Evolutionary conservation across 2,329 filamentous ascomycete genomes (phyloP).

Genomic region (Xylariaceae sp.): DNA sequence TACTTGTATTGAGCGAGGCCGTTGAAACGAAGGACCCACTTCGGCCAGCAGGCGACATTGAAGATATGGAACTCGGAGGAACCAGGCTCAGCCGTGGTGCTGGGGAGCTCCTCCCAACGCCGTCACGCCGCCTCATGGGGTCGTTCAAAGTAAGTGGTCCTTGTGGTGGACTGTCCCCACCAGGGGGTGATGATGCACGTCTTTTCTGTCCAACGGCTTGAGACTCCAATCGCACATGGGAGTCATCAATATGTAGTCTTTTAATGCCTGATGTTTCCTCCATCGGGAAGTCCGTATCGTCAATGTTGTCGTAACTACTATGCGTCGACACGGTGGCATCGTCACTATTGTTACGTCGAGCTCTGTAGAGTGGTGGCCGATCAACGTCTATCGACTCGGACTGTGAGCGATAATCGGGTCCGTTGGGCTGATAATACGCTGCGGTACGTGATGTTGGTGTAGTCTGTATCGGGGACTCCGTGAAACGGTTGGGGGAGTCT

Average conservation of each 20-base stretch:
- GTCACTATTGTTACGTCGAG: slow-evolving; percentile 50
- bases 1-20: slow-evolving; percentile 42
- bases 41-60: slow-evolving; percentile 42
- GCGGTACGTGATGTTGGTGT: slow-evolving; percentile 44
- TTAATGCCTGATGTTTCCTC: slow-evolving; percentile 41
- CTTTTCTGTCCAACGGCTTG: slow-evolving; percentile 50
- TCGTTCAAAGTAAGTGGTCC: slow-evolving; percentile 41
- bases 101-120: slow-evolving; percentile 48
- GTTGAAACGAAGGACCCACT: slow-evolving; percentile 48
- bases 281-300: slow-evolving; percentile 45
- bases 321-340: slow-evolving; percentile 44
- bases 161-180: slow-evolving; percentile 43
- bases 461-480: slow-evolving; percentile 46
- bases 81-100: slow-evolving; percentile 47
- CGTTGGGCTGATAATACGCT: slow-evolving; percentile 39
- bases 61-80: slow-evolving; percentile 43
- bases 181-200: slow-evolving; percentile 51
- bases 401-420: slow-evolving; percentile 42
- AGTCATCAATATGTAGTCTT: slow-evolving; percentile 46
- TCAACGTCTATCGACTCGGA: slow-evolving; percentile 45
- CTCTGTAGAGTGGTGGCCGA: slow-evolving; percentile 43
- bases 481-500: slow-evolving; percentile 43
- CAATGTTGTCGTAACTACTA: slow-evolving; percentile 46
- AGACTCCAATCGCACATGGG: slow-evolving; percentile 34
- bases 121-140: slow-evolving; percentile 46